Evolutionary conservation across 495 filamentous ascomycete species (phyloP).

Genomic region (Penicillium pancosmium): DNA sequence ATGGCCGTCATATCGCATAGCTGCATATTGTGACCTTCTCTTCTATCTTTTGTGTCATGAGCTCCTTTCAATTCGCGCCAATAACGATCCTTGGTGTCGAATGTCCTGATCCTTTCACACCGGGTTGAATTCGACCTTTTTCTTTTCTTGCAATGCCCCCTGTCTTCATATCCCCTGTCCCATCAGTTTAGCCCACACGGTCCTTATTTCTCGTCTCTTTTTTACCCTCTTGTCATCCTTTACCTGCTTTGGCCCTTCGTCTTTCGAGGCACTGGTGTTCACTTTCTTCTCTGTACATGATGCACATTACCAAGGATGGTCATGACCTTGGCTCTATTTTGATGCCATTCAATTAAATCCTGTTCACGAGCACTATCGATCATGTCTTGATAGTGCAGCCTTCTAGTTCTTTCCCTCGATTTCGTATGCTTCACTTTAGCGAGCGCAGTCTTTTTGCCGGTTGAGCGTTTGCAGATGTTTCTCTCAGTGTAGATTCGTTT

Average conservation of each 20-base stretch:
- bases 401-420: not conserved
- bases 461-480: no score
- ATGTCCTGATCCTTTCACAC: constrained; percentile 27
- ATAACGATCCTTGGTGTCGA: constrained; percentile 45
- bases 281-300: constrained; percentile 33
- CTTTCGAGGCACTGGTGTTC: constrained; percentile 10
- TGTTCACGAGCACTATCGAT: not conserved
- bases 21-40: constrained; percentile 35
- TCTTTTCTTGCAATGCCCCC: constrained; percentile 12
- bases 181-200: constrained; percentile 27
- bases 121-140: constrained; percentile 22
- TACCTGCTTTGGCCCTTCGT: constrained; percentile 8
- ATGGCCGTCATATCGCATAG: constrained; percentile 26
- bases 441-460: not conserved
- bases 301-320: constrained; percentile 28
- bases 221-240: constrained; percentile 18
- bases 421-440: not conserved
- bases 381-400: constrained; percentile 1
- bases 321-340: constrained; percentile 17
- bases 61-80: constrained; percentile 35
- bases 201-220: constrained; percentile 22
- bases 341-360: not conserved
- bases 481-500: no score
- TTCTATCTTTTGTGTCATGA: constrained; percentile 29
- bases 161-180: constrained; percentile 24